A percentile compares a stretch with the other conserved stretches of the same genome.
These are phyloP conservation scores for Leucocoprinus birnbaumii DNA, from an alignment of 768 basidiomycete genomes.

Conservation along the genomic window DNA sequence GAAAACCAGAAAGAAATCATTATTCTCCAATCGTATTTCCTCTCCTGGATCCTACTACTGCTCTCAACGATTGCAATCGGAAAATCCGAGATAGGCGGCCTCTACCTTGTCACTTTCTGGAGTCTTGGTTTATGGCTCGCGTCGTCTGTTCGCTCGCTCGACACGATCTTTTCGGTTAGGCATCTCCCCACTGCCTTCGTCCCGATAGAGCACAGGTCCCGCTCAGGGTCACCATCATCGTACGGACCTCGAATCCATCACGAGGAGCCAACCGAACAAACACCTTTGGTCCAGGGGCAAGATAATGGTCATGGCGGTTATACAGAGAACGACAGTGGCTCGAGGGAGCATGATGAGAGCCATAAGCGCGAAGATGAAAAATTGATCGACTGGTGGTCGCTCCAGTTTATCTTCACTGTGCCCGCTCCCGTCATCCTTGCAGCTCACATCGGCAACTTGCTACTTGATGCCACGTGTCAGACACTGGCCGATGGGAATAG, in stretches of 20 bases:
- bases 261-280: constrained; percentile 10
- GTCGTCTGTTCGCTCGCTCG: constrained; percentile 17
- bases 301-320: constrained; percentile 1
- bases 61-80: constrained; percentile 42
- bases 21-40: constrained; percentile 47
- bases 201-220: not conserved
- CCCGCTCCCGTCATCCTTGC: constrained; percentile 52
- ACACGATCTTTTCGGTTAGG: constrained; percentile 22
- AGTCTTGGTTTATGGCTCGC: constrained; percentile 28
- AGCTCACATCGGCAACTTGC: constrained; percentile 44
- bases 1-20: constrained; percentile 46
- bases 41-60: constrained; percentile 57
- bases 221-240: not conserved
- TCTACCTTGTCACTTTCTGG: constrained; percentile 57
- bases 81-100: constrained; percentile 41
- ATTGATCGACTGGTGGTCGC: constrained; percentile 48
- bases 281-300: constrained; percentile 12
- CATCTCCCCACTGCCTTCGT: constrained; percentile 13
- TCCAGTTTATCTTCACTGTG: constrained; percentile 53
- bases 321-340: not conserved
- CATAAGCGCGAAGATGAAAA: constrained; percentile 17
- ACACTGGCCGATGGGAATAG: constrained; percentile 62
- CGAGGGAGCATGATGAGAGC: not conserved
- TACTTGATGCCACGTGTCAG: constrained; percentile 49
- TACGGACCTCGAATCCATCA: not conserved